phyloP scores from a whole-genome alignment of 108 stramenopile species.

The Skeletonema costatum region DNA sequence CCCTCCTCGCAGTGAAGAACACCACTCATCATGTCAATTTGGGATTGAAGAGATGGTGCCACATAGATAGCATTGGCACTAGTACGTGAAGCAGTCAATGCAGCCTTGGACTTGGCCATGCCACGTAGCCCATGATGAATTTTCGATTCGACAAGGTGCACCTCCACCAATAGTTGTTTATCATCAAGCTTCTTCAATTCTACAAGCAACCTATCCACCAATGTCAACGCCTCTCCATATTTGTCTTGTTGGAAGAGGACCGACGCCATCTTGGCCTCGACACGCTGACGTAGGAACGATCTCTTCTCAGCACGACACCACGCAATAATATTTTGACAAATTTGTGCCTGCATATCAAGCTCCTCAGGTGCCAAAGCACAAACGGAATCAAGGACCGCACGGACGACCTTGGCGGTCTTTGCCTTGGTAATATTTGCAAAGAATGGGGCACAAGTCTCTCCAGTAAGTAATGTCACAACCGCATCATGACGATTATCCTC shows the following conservation, averaged over 20 bases:
- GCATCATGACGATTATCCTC: conserved; percentile 61
- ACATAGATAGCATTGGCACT: conserved; percentile 97
- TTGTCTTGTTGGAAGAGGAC: conserved; percentile 84
- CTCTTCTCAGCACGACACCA: conserved; percentile 96
- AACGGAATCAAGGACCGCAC: conserved; percentile 95
- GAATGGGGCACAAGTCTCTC: conserved; percentile 65
- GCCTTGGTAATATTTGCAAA: conserved; percentile 95
- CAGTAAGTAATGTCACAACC: conserved; percentile 87
- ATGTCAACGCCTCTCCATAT: conserved; percentile 84
- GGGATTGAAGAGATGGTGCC: conserved; percentile 91
- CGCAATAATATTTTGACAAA: conserved; percentile 85
- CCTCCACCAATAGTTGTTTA: conserved; percentile 98
- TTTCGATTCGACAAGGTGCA: conserved; percentile 93
- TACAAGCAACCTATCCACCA: conserved; percentile 85
- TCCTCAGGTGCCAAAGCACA: conserved; percentile 83
- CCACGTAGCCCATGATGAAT: conserved; percentile 97
- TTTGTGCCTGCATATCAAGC: conserved; percentile 83
- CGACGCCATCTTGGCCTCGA: conserved; percentile 92
- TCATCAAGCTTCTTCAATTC: conserved; percentile 99
- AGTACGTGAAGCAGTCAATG: conserved; percentile 96
- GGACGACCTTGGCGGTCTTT: conserved; percentile 97
- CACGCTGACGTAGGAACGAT: conserved; percentile 96
- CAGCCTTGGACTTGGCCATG: conserved; percentile 97
- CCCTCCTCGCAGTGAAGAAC: conserved; percentile 97
- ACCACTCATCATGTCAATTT: conserved; percentile 97